phyloP scores from a whole-genome alignment of 768 basidiomycete genomes.

The Boletus rubescentipes region DNA sequence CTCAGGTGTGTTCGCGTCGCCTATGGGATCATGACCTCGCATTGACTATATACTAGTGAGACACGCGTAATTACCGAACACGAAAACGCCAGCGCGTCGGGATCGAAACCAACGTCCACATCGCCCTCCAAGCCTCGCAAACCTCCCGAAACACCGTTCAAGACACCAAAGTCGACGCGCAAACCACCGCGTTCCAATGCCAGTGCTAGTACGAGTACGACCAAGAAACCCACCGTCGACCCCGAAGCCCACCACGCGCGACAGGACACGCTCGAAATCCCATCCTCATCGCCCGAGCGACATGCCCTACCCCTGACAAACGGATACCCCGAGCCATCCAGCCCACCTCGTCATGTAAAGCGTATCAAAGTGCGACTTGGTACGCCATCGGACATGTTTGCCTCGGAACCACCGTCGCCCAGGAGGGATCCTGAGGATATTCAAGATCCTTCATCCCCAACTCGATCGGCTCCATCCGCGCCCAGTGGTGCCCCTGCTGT shows the following conservation, averaged over 20 bases:
- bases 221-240: not conserved
- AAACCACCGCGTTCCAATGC: not conserved
- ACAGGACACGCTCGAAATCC: not conserved
- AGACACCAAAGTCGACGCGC: not conserved
- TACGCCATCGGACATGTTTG: constrained; percentile 15
- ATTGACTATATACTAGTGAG: constrained; percentile 6
- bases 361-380: constrained; percentile 10
- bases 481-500: not conserved
- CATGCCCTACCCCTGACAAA: not conserved
- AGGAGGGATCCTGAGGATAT: not conserved
- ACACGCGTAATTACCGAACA: not conserved
- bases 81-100: not conserved
- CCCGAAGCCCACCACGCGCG: not conserved
- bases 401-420: constrained; percentile 18
- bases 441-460: not conserved
- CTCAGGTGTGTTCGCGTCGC: constrained; percentile 4
- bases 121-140: not conserved
- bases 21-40: not conserved
- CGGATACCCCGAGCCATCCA: not conserved
- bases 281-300: not conserved
- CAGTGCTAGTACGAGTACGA: not conserved
- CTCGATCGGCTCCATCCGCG: not conserved
- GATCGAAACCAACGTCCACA: not conserved
- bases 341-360: constrained; percentile 1
- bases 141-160: not conserved